phyloP scores from a whole-genome alignment of 441 rosid species.

The Daphne laureola region DNA sequence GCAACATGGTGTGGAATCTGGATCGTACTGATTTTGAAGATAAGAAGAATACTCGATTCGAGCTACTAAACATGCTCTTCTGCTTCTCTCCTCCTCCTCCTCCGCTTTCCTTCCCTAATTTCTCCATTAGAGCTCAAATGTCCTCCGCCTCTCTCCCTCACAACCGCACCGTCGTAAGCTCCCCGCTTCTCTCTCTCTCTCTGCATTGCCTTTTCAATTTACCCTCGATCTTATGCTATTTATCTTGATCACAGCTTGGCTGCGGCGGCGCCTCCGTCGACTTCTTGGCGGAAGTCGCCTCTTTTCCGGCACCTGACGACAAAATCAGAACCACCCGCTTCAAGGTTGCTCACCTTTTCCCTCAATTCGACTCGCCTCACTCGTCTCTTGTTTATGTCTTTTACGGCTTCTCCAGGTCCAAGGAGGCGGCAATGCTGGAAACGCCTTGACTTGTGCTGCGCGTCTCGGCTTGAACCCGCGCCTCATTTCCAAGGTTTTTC shows the following conservation, averaged over 20 bases:
- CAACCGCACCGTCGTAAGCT: slow-evolving; percentile 35
- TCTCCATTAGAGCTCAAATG: slow-evolving; percentile 31
- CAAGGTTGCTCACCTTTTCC: slow-evolving; percentile 27
- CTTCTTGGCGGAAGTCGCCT: slow-evolving; percentile 59
- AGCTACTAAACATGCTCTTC: too few relatives aligned
- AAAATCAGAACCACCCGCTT: slow-evolving; percentile 72
- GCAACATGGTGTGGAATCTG: too few relatives aligned
- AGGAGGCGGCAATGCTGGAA: slow-evolving; percentile 87
- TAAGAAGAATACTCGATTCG: too few relatives aligned
- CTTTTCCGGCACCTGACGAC: slow-evolving; percentile 71
- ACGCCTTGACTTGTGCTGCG: slow-evolving; percentile 63
- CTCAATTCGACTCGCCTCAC: background rate
- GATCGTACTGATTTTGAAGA: too few relatives aligned
- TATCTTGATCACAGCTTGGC: slow-evolving; percentile 47
- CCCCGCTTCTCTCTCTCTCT: slow-evolving; percentile 4
- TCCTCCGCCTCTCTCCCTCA: slow-evolving; percentile 34
- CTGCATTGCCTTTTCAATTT: background rate
- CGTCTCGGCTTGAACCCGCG: slow-evolving; percentile 64
- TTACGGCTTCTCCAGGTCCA: slow-evolving; percentile 37
- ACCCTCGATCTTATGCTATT: background rate
- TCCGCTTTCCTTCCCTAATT: background rate
- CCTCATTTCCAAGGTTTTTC: slow-evolving; percentile 58
- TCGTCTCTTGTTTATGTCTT: background rate
- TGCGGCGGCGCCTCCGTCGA: slow-evolving; percentile 49
- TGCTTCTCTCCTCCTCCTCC: slow-evolving; percentile 11